Evolutionary conservation across 2,329 filamentous ascomycete genomes (phyloP).

Genomic region (Aureobasidium pullulans): DNA sequence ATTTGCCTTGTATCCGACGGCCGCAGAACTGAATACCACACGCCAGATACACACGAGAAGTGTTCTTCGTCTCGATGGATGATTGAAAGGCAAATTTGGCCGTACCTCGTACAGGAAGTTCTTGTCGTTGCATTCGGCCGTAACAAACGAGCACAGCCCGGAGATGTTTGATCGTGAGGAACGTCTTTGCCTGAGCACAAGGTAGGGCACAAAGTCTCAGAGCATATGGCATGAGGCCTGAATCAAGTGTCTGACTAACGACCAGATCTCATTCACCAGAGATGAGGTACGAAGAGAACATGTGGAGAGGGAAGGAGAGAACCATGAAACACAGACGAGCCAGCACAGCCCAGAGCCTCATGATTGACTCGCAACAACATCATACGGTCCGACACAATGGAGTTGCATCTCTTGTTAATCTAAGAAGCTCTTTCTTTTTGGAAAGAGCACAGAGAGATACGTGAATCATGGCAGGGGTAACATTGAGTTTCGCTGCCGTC

Average conservation of each 20-base stretch:
- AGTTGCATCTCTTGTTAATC: background rate
- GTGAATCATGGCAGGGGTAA: background rate
- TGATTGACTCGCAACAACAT: background rate
- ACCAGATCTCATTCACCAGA: background rate
- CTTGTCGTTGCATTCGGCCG: background rate
- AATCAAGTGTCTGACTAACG: background rate
- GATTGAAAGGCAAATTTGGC: background rate
- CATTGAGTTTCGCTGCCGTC: background rate
- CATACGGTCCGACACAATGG: background rate
- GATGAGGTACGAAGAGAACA: background rate
- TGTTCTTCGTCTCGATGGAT: background rate
- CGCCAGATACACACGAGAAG: background rate
- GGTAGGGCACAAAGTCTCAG: background rate
- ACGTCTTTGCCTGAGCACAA: background rate
- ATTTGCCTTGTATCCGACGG: background rate
- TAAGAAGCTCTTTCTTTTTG: background rate
- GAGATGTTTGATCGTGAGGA: background rate
- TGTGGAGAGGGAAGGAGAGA: background rate
- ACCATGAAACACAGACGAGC: background rate
- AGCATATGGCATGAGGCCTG: background rate
- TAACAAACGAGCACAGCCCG: background rate
- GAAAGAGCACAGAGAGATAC: too few relatives aligned
- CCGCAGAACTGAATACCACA: background rate
- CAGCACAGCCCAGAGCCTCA: background rate
- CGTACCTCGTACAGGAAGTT: background rate